phyloP scores from a whole-genome alignment of 2,329 filamentous ascomycete species.

The Neofusicoccum sp. region DNA sequence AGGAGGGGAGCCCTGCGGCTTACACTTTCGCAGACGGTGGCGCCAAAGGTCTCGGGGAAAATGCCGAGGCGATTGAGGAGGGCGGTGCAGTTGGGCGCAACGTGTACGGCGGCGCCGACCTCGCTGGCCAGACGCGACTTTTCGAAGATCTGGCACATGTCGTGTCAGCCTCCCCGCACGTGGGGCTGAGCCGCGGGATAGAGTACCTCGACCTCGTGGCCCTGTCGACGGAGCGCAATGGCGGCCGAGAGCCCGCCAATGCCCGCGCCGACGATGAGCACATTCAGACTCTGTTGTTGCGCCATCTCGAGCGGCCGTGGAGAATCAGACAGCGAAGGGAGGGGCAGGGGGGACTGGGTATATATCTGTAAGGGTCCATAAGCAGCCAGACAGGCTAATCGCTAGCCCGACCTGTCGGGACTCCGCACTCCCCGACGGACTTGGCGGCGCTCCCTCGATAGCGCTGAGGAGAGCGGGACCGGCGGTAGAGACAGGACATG shows the following conservation, averaged over 20 bases:
- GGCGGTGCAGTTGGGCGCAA: conserved; percentile 64
- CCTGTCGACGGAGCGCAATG: conserved; percentile 56
- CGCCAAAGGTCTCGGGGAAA: conserved; percentile 43
- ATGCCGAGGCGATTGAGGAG: conserved; percentile 54
- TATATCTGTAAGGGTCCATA: background rate
- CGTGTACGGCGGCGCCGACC: conserved; percentile 63
- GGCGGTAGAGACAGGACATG: background rate
- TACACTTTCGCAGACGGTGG: conserved; percentile 25
- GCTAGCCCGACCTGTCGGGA: background rate
- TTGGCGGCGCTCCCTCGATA: background rate
- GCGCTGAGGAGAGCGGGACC: background rate
- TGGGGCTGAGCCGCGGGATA: background rate
- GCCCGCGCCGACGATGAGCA: conserved; percentile 47
- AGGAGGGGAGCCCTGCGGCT: background rate
- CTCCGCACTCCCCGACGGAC: conserved; percentile 2
- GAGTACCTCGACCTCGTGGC: conserved; percentile 48
- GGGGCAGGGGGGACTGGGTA: background rate
- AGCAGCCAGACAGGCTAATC: background rate
- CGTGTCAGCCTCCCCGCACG: background rate
- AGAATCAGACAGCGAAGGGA: background rate
- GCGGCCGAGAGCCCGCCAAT: conserved; percentile 58
- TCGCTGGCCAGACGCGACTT: conserved; percentile 60
- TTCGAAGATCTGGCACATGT: conserved; percentile 52
- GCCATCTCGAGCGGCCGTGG: background rate
- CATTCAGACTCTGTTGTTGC: conserved; percentile 23